phyloP scores from a whole-genome alignment of 306 rosid species.

The Vigna reflexopilosa region DNA sequence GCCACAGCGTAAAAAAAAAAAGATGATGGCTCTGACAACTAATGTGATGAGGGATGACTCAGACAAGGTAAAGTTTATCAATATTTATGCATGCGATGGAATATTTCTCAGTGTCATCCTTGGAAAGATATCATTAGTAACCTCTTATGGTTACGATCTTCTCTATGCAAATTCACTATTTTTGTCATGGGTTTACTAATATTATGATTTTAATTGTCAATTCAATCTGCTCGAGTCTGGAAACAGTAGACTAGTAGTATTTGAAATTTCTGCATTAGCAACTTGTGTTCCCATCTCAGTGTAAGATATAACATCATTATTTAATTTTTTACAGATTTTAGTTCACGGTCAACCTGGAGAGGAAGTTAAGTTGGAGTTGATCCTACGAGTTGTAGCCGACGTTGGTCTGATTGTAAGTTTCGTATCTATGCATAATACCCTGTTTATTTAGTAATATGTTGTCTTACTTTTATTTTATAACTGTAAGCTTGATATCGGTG shows the following conservation, averaged over 20 bases:
- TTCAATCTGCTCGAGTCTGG: conserved; percentile 11
- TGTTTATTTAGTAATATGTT: not conserved
- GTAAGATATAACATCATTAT: conserved; percentile 27
- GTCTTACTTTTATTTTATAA: conserved; percentile 24
- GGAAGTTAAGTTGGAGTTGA: conserved; percentile 95
- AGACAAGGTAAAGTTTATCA: conserved; percentile 69
- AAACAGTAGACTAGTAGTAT: conserved; percentile 20
- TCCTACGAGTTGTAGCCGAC: conserved; percentile 94
- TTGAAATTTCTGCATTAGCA: conserved; percentile 19
- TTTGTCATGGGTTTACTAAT: not conserved
- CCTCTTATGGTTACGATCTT: conserved; percentile 28
- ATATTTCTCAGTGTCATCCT: conserved; percentile 20
- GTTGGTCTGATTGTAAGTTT: conserved; percentile 76
- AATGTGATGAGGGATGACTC: conserved; percentile 94
- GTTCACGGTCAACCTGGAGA: conserved; percentile 89
- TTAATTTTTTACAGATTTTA: conserved; percentile 66
- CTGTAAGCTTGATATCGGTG: not conserved
- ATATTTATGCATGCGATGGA: conserved; percentile 16
- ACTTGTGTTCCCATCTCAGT: conserved; percentile 33
- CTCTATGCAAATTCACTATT: conserved; percentile 14
- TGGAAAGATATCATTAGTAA: conserved; percentile 31
- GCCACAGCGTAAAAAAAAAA: conserved; percentile 68
- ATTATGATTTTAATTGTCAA: conserved; percentile 13
- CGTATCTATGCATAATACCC: conserved; percentile 33
- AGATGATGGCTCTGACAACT: conserved; percentile 72